Evolutionary conservation across 352 stramenopile genomes (phyloP).

Genomic region (Globisporangium nunn): DNA sequence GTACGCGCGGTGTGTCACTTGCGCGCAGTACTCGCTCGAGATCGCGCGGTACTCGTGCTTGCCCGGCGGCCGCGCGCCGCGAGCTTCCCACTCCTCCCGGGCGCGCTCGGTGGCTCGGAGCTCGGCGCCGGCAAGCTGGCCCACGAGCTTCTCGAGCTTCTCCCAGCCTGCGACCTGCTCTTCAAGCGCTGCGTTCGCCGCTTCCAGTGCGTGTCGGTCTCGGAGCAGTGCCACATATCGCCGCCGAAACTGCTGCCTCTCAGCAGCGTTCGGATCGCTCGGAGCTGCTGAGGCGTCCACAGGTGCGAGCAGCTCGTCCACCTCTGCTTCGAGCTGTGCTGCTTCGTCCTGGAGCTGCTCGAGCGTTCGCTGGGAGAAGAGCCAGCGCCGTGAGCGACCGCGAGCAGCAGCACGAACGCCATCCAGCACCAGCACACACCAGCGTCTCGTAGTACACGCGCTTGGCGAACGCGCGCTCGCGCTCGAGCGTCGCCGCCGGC

Average conservation of each 20-base stretch:
- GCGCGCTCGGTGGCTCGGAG: slow-evolving; percentile 1
- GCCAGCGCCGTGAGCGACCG: neutral
- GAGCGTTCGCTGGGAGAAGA: neutral
- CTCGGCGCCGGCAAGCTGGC: slow-evolving; percentile 3
- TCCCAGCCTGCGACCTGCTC: neutral
- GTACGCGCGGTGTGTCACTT: slow-evolving; percentile 6
- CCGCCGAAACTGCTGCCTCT: neutral
- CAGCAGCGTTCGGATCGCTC: neutral
- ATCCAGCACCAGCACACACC: neutral
- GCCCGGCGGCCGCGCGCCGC: neutral
- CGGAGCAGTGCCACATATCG: neutral
- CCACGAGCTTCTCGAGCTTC: neutral
- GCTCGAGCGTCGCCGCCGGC: neutral
- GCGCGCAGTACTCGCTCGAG: slow-evolving; percentile 8
- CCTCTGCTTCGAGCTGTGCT: slow-evolving; percentile 1
- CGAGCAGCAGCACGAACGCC: neutral
- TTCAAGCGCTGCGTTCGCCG: neutral
- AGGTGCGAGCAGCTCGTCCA: too few species aligned
- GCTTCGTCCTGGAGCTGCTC: slow-evolving; percentile 1
- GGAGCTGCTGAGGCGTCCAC: neutral
- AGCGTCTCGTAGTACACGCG: slow-evolving; percentile 10
- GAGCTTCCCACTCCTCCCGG: slow-evolving; percentile 1
- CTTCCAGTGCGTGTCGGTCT: neutral
- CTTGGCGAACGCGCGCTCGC: slow-evolving; percentile 7
- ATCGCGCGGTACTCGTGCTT: neutral